A percentile compares a stretch with the other conserved stretches of the same genome.
These are phyloP conservation scores for Aspergillaceae sp. DNA, from an alignment of 2,329 filamentous ascomycete species.

Conservation along the genomic window DNA sequence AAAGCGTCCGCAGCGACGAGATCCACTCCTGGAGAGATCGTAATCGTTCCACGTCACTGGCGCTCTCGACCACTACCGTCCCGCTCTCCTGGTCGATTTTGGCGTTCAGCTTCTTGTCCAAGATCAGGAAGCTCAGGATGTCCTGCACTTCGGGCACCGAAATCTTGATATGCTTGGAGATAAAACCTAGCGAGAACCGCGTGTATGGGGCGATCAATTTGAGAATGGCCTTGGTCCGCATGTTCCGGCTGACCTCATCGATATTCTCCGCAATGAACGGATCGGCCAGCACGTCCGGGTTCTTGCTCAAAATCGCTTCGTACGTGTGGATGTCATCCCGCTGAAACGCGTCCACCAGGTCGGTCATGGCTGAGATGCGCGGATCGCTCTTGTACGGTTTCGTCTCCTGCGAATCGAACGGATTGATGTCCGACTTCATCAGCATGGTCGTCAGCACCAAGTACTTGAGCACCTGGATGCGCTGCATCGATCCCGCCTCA, in stretches of 20 bases:
- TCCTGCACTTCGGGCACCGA: conserved; percentile 81
- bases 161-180: conserved; percentile 81
- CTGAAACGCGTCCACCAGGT: conserved; percentile 93
- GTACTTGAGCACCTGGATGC: conserved; percentile 96
- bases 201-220: conserved; percentile 94
- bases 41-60: conserved; percentile 61
- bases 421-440: conserved; percentile 97
- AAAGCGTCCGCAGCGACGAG: conserved; percentile 59
- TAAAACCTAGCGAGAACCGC: conserved; percentile 78
- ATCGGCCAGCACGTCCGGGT: conserved; percentile 82
- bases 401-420: conserved; percentile 96
- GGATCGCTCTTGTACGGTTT: conserved; percentile 96
- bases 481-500: conserved; percentile 89
- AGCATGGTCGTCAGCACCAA: conserved; percentile 94
- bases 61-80: conserved; percentile 69
- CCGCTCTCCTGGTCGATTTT: conserved; percentile 84
- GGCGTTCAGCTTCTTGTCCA: conserved; percentile 77
- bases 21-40: conserved; percentile 66
- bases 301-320: conserved; percentile 75
- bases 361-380: conserved; percentile 92
- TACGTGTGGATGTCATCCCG: conserved; percentile 89
- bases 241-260: conserved; percentile 94
- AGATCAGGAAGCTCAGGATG: conserved; percentile 88
- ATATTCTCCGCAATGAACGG: conserved; percentile 98
- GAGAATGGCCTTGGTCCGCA: conserved; percentile 90